Base-by-base conservation (phyloP, 805 yeast genomes). In the Clavispora phyllophila region DNA sequence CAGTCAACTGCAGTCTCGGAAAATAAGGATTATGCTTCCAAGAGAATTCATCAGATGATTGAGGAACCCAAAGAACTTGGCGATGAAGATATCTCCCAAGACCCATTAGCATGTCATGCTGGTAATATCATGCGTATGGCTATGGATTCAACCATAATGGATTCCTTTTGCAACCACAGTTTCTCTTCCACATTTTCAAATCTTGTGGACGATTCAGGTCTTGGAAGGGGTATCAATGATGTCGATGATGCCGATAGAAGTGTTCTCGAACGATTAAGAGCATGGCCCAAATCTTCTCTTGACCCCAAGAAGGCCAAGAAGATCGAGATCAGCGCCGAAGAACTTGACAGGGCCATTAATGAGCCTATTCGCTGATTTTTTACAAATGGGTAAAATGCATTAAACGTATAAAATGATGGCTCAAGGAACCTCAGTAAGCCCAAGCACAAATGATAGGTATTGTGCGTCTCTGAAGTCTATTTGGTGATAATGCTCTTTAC, bases 61-160 rank as follows among this genome's bases (percentile, higher is more conserved):
- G 39, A 24, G 3, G 17, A 37, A 3, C 5, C 34, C 3, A 4
- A 38, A 38, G 36, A 27, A 17, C 14, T n/a, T 14, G 24, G 27
- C 28, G 37, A 39, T 9, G 37, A 17, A 10, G 64, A 61, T 17
- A 56, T 50, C 14, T 54, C 64, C 2, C 55, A 56, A 25, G 75
- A 70, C 48, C 62, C 62, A 17, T 60, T 70, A 45, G 75, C 75
- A 5, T 70, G 74, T 41, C 75, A 70, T 46, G 75, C 75, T 2
- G 70, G 69, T 39, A 68, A 66, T 42, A 70, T 70, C 42, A 57
- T 70, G 62, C 56, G 71, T 18, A 70, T 70, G 75, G 75, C 75
- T 5, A 69, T 70, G 37, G 75, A 70, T 45, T 65, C 75, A 22
- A 70, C 75, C 3, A 65, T 70, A 70, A 56, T 69, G 39, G 72